A percentile compares a stretch with the other conserved stretches of the same genome.
Conservation (phyloP, 2,329 filamentous ascomycete genomes). For the Balansia obtecta region DNA sequence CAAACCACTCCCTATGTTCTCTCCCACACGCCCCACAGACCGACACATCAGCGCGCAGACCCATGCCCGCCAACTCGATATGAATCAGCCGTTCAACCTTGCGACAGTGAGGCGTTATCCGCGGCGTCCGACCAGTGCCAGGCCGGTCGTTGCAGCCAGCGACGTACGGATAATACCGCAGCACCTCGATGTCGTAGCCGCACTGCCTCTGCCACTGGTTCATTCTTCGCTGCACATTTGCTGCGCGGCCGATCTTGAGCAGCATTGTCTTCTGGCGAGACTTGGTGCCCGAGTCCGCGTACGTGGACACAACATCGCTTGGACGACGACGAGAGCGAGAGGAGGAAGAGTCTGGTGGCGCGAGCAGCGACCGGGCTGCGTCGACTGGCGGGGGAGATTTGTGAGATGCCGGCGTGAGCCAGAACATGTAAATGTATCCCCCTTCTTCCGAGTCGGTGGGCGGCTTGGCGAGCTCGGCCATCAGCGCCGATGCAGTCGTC, state of each 20-base stretch:
- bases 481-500: conserved; percentile 54
- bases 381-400: conserved; percentile 42
- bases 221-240: conserved; percentile 81
- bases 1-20: conserved; percentile 91
- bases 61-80: conserved; percentile 62
- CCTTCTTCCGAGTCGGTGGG: conserved; percentile 54
- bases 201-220: conserved; percentile 93
- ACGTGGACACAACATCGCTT: conserved; percentile 43
- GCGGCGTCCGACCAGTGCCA: conserved; percentile 25
- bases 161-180: conserved; percentile 84
- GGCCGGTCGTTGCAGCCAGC: conserved; percentile 25
- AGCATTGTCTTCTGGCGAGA: conserved; percentile 46
- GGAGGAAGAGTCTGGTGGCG: conserved; percentile 30
- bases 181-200: conserved; percentile 73
- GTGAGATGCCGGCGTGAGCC: conserved; percentile 60
- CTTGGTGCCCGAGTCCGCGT: conserved; percentile 23
- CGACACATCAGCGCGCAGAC: conserved; percentile 37
- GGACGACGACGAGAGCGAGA: conserved; percentile 31
- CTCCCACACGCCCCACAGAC: conserved; percentile 69
- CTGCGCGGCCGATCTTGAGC: conserved; percentile 53
- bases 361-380: conserved; percentile 45
- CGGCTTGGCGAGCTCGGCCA: conserved; percentile 66
- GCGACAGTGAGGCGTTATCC: conserved; percentile 74
- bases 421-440: conserved; percentile 98
- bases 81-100: conserved; percentile 86